phyloP scores from a whole-genome alignment of 73 alveolate species.

The Paramecium sexaurelia region DNA sequence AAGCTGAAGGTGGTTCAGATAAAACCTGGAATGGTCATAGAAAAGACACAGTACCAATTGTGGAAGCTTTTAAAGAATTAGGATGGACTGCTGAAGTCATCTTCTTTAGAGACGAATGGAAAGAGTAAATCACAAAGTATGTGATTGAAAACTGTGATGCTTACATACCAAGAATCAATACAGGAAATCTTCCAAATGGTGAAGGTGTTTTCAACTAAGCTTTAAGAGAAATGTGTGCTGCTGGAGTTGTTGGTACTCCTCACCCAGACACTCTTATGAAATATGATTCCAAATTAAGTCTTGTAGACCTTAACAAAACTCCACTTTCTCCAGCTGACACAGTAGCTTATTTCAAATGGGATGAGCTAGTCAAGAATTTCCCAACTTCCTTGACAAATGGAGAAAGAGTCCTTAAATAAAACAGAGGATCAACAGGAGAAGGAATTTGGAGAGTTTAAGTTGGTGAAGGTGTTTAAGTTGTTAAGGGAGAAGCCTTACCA shows the following conservation, averaged over 20 bases:
- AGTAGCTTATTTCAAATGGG: constrained; percentile 6
- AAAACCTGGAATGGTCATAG: constrained; percentile 53
- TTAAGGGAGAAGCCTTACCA: constrained; percentile 23
- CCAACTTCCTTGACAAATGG: constrained; percentile 27
- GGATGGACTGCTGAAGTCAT: constrained; percentile 59
- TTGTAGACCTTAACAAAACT: constrained; percentile 32
- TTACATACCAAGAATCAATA: constrained; percentile 48
- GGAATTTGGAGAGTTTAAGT: constrained; percentile 48
- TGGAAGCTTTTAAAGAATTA: constrained; percentile 62
- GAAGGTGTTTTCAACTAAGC: constrained; percentile 23
- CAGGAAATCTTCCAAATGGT: constrained; percentile 55
- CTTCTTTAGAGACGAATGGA: constrained; percentile 65
- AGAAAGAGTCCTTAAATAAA: constrained; percentile 46
- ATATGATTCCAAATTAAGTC: constrained; percentile 27
- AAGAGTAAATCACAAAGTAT: constrained; percentile 44
- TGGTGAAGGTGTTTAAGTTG: constrained; percentile 15
- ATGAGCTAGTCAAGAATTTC: not conserved
- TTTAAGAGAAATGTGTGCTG: constrained; percentile 21
- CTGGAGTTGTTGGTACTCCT: constrained; percentile 49
- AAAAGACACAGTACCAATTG: constrained; percentile 52
- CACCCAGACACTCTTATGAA: constrained; percentile 57
- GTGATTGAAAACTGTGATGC: constrained; percentile 49
- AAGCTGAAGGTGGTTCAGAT: constrained; percentile 45
- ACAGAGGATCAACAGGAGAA: constrained; percentile 45
- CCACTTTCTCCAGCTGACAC: constrained; percentile 48